Evolutionary conservation across 768 basidiomycete genomes (phyloP).

Genomic region (Boletales sp.): DNA sequence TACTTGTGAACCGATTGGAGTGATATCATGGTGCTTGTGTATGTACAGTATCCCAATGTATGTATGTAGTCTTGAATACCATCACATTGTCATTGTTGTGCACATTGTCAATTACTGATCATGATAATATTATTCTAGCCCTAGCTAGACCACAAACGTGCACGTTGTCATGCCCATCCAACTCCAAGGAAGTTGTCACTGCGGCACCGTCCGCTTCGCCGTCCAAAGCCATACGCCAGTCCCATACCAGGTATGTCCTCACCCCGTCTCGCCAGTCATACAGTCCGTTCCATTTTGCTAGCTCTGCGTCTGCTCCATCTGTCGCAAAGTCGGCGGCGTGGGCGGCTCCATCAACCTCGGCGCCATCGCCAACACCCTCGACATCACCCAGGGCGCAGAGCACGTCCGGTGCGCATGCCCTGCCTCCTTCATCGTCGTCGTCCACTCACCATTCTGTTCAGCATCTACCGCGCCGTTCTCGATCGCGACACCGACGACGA

Average conservation of each 20-base stretch:
- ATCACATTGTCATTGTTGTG: too few species aligned
- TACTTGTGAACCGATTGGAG: constrained; percentile 43
- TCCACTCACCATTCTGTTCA: constrained; percentile 14
- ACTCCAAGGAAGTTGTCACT: constrained; percentile 40
- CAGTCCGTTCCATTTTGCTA: constrained; percentile 13
- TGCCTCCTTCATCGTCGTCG: background rate
- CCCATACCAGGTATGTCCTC: constrained; percentile 52
- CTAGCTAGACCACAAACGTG: background rate
- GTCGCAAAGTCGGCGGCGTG: constrained; percentile 64
- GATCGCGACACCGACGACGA: constrained; percentile 52
- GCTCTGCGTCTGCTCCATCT: constrained; percentile 67
- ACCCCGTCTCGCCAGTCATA: background rate
- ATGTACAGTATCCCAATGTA: too few species aligned
- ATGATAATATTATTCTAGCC: too few species aligned
- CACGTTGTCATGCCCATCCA: constrained; percentile 49
- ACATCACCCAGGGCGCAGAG: constrained; percentile 50
- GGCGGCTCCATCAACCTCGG: constrained; percentile 69
- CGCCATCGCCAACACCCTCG: constrained; percentile 47
- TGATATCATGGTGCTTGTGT: background rate
- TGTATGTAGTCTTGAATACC: too few species aligned
- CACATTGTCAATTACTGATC: too few species aligned
- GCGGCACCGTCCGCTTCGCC: constrained; percentile 32
- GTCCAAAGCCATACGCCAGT: constrained; percentile 50
- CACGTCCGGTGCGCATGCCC: constrained; percentile 41
- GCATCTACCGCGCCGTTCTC: constrained; percentile 61